These are phyloP conservation scores for Sporothrix variecibatus DNA, from an alignment of 2,329 filamentous ascomycete species.

Conservation along the genomic window DNA sequence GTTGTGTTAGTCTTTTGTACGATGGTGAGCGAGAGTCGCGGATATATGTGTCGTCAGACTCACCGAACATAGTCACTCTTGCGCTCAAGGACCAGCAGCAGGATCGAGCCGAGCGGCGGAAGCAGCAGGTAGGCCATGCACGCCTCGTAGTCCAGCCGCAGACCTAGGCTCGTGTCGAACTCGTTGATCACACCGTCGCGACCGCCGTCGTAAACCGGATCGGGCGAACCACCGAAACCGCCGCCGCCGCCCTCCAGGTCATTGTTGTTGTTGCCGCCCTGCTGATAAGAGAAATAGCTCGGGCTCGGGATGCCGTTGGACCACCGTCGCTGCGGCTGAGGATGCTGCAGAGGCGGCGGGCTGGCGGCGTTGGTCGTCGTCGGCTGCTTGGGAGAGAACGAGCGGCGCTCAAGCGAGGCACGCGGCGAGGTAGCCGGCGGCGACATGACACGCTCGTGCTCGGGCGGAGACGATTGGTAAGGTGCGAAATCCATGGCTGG, in stretches of 20 bases:
- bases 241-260: conserved; percentile 32
- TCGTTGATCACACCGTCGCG: conserved; percentile 66
- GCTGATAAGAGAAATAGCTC: conserved; percentile 36
- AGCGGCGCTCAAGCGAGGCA: conserved; percentile 59
- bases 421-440: conserved; percentile 62
- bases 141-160: conserved; percentile 87
- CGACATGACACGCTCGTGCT: conserved; percentile 77
- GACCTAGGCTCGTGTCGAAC: conserved; percentile 86
- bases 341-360: conserved; percentile 52
- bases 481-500: conserved; percentile 86
- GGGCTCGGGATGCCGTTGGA: conserved; percentile 45
- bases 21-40: too few species aligned
- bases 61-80: conserved; percentile 97
- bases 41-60: conserved; percentile 32
- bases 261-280: conserved; percentile 30
- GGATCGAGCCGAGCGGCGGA: conserved; percentile 81
- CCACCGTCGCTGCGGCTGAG: conserved; percentile 61
- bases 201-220: conserved; percentile 43
- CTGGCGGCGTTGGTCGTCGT: conserved; percentile 43
- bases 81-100: conserved; percentile 82
- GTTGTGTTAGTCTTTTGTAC: neutral
- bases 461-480: conserved; percentile 90
- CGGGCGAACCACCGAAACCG: conserved; percentile 30
- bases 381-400: conserved; percentile 54
- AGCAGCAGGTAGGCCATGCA: conserved; percentile 83